Percentiles rank a stretch among this genome's conserved stretches.
Conservation (phyloP, 371 early-diverging fungal species). For the Lichtheimia corymbifera region DNA sequence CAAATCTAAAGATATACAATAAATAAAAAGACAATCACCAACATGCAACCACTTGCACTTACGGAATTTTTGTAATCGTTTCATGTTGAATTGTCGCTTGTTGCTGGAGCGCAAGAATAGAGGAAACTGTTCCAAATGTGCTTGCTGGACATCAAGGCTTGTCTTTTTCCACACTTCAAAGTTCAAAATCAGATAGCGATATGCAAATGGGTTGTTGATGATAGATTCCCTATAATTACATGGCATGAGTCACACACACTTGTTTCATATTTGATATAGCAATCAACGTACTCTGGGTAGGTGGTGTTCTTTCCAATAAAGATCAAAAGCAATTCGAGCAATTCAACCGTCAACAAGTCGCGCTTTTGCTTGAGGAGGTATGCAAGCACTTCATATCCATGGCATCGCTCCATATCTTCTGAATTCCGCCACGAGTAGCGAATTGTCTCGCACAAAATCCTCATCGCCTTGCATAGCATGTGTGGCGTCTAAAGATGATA, state of each 20-base stretch:
- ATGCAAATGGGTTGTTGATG: constrained; percentile 69
- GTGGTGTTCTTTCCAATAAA: constrained; percentile 68
- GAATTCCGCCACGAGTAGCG: constrained; percentile 72
- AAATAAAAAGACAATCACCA: neutral
- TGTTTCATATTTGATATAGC: neutral
- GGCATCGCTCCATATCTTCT: constrained; percentile 73
- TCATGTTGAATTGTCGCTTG: constrained; percentile 57
- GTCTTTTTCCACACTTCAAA: constrained; percentile 76
- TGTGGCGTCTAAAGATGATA: constrained; percentile 46
- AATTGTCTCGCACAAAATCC: constrained; percentile 63
- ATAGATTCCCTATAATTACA: constrained; percentile 49
- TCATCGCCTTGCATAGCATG: constrained; percentile 60
- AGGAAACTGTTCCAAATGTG: constrained; percentile 65
- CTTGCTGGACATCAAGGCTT: constrained; percentile 57
- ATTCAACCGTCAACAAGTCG: constrained; percentile 57
- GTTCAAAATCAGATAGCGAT: constrained; percentile 67
- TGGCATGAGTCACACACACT: no score
- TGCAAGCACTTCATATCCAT: constrained; percentile 76
- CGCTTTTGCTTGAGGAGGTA: constrained; percentile 66
- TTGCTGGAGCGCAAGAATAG: constrained; percentile 64
- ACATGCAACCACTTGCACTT: constrained; percentile 21
- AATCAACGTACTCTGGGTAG: constrained; percentile 51
- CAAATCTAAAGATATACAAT: constrained; percentile 43
- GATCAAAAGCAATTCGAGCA: constrained; percentile 61
- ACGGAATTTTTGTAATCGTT: constrained; percentile 66